Evolutionary conservation across 2,329 filamentous ascomycete genomes (phyloP).

Genomic region (Dryadomyces quercivorus): DNA sequence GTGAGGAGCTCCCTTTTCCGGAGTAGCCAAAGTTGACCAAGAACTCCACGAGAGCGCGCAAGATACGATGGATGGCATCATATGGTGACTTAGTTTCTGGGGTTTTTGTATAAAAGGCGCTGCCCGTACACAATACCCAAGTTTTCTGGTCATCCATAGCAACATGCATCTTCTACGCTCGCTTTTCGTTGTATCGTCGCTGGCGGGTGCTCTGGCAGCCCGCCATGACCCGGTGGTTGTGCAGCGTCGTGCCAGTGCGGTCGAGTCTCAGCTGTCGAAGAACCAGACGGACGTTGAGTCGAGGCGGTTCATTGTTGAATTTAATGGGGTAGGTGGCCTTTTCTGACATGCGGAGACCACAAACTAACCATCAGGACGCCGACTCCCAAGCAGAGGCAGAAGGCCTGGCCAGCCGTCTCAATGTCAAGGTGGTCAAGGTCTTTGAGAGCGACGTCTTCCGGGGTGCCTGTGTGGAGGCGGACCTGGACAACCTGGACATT

Average conservation of each 20-base stretch:
- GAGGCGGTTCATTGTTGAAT: constrained; percentile 1
- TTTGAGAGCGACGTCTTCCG: neutral
- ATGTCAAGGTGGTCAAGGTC: neutral
- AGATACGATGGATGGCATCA: neutral
- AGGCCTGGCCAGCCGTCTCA: neutral
- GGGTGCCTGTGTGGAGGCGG: constrained; percentile 3
- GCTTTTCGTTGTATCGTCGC: neutral
- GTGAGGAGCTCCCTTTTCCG: neutral
- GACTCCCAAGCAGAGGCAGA: neutral
- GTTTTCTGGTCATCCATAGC: neutral
- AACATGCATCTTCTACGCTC: neutral
- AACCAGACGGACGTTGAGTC: neutral
- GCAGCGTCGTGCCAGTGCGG: neutral
- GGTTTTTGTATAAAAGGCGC: neutral
- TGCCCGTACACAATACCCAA: no score
- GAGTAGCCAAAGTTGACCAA: neutral
- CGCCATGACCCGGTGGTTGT: neutral
- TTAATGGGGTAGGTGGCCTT: neutral
- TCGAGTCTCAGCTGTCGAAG: neutral
- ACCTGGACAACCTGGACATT: constrained; percentile 4
- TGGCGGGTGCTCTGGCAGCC: neutral
- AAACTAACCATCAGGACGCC: neutral
- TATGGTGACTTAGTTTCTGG: no score
- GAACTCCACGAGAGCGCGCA: neutral
- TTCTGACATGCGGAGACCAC: no score